Conservation (phyloP, 495 filamentous ascomycete genomes). For the Trichoderma asperelloides region DNA sequence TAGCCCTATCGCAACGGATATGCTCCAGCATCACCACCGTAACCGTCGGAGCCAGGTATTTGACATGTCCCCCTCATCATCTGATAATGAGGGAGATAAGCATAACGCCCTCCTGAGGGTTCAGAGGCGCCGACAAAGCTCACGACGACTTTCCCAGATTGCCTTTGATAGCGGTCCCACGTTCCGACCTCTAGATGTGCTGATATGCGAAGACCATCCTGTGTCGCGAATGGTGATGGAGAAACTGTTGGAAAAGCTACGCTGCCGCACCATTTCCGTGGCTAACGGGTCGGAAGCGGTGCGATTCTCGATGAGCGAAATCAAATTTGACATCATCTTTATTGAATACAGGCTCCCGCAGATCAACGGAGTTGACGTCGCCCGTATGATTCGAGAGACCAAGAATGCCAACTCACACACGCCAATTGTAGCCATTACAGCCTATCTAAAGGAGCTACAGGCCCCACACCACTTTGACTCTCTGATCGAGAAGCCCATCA, state of each 20-base stretch:
- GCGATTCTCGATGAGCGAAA: conserved; percentile 84
- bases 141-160: conserved; percentile 83
- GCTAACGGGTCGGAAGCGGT: conserved; percentile 82
- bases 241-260: conserved; percentile 85
- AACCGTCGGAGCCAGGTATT: conserved; percentile 92
- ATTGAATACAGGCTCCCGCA: conserved; percentile 93
- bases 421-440: conserved; percentile 93
- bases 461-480: conserved; percentile 91
- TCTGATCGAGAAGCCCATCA: conserved; percentile 92
- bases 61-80: conserved; percentile 94
- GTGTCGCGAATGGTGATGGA: conserved; percentile 98
- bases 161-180: conserved; percentile 69
- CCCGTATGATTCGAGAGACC: conserved; percentile 92
- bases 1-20: conserved; percentile 57
- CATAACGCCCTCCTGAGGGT: conserved; percentile 88
- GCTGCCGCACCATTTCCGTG: conserved; percentile 89
- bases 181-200: conserved; percentile 84
- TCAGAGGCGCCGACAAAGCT: conserved; percentile 84
- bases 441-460: conserved; percentile 91
- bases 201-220: conserved; percentile 97
- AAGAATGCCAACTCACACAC: conserved; percentile 91
- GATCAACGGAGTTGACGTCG: conserved; percentile 88
- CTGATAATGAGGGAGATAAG: conserved; percentile 90
- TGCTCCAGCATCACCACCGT: conserved; percentile 67
- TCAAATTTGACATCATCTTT: conserved; percentile 95